A percentile compares a stretch with the other conserved stretches of the same genome.
phyloP scores from a whole-genome alignment of 1,284 basidiomycete genomes.

The Wallemia ichthyophaga region DNA sequence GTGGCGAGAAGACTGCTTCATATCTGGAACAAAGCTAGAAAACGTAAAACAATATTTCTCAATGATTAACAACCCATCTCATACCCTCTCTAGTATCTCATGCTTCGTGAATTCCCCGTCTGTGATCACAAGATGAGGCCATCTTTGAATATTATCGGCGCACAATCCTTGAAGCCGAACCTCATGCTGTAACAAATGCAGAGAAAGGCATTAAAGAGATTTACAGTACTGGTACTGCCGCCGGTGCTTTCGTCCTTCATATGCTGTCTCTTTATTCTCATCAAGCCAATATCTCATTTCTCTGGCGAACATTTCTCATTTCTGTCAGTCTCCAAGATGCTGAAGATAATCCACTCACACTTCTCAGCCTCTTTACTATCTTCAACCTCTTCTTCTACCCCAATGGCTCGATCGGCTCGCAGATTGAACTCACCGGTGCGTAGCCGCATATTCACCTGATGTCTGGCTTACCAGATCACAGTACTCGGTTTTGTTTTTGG shows the following conservation, averaged over 20 bases:
- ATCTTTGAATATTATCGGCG: no score
- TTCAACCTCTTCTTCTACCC: slow-evolving; percentile 1
- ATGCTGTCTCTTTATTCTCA: background rate
- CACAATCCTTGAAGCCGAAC: background rate
- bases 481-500: background rate
- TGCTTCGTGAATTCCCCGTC: no score
- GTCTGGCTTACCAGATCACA: background rate
- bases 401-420: background rate
- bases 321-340: background rate
- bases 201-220: background rate
- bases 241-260: slow-evolving; percentile 1
- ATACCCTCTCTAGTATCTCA: no score
- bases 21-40: no score
- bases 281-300: background rate
- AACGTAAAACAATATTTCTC: no score
- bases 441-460: background rate
- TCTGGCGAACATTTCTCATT: background rate
- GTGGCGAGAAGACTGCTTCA: no score
- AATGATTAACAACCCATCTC: no score
- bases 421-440: background rate
- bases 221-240: background rate
- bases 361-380: background rate
- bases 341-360: background rate
- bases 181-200: background rate
- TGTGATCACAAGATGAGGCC: no score